These are phyloP conservation scores for Boechera divaricarpa DNA, from an alignment of 345 rosid species.

Conservation along the genomic window DNA sequence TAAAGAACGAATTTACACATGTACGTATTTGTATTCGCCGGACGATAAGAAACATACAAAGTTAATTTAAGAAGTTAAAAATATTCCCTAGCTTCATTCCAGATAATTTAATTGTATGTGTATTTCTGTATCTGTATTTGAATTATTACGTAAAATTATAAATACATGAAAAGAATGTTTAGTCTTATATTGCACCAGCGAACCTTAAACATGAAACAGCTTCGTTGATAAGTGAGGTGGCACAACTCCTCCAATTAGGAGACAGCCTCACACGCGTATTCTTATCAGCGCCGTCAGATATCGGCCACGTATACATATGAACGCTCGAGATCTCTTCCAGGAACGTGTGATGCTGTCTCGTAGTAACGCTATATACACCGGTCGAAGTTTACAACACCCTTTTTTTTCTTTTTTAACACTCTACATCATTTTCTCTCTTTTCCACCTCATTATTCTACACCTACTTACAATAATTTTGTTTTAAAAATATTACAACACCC, in stretches of 20 bases:
- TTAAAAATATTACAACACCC: no score
- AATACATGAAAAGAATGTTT: conserved; percentile 16
- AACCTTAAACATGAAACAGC: conserved; percentile 36
- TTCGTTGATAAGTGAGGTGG: conserved; percentile 15
- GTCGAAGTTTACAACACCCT: no score
- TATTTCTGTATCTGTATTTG: background rate
- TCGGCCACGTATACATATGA: conserved; percentile 15
- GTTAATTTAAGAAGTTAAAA: background rate
- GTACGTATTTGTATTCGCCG: background rate
- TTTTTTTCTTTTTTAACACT: no score
- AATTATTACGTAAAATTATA: background rate
- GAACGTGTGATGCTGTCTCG: conserved; percentile 35
- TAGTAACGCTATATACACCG: no score
- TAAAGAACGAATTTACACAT: background rate
- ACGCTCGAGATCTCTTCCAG: background rate
- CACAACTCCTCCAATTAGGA: conserved; percentile 35
- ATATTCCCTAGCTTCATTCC: conserved; percentile 22
- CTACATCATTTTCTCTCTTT: no score
- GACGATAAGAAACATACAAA: background rate
- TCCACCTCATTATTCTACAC: no score
- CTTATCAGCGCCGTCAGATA: background rate
- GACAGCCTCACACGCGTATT: conserved; percentile 29
- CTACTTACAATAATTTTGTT: no score
- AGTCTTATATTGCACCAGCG: conserved; percentile 8
- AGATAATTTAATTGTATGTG: background rate